phyloP scores from a whole-genome alignment of 352 stramenopile genomes.

The Pseudoperonospora humuli region DNA sequence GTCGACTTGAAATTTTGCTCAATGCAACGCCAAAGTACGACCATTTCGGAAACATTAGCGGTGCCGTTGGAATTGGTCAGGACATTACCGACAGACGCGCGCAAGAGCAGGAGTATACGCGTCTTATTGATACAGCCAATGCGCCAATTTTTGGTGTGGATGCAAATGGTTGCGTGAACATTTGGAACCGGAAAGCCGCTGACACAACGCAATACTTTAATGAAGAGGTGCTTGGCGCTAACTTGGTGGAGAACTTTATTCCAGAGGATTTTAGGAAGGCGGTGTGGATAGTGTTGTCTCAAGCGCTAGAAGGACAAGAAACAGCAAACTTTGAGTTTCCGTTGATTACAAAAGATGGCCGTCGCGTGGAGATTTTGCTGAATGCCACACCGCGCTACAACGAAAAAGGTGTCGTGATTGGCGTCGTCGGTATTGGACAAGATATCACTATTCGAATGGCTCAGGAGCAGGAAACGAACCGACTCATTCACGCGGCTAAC shows the following conservation, averaged over 20 bases:
- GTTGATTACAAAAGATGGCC: constrained; percentile 40
- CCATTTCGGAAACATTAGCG: constrained; percentile 48
- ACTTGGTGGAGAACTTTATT: constrained; percentile 76
- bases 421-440: constrained; percentile 54
- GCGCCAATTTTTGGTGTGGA: constrained; percentile 80
- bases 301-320: constrained; percentile 48
- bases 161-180: constrained; percentile 55
- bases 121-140: constrained; percentile 84
- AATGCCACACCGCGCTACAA: constrained; percentile 52
- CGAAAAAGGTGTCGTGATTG: constrained; percentile 45
- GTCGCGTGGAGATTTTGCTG: constrained; percentile 41
- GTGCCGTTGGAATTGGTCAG: constrained; percentile 60
- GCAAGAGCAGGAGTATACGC: constrained; percentile 71
- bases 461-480: constrained; percentile 56
- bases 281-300: constrained; percentile 42
- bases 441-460: constrained; percentile 61
- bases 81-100: constrained; percentile 56
- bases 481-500: constrained; percentile 64
- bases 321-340: constrained; percentile 59
- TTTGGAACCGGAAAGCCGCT: constrained; percentile 76
- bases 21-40: constrained; percentile 53
- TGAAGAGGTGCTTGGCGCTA: constrained; percentile 54
- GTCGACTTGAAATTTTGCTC: constrained; percentile 46
- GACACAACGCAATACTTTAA: constrained; percentile 72
- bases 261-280: constrained; percentile 42